Evolutionary conservation across 1,284 basidiomycete genomes (phyloP).

Genomic region (Austropuccinia psidii): DNA sequence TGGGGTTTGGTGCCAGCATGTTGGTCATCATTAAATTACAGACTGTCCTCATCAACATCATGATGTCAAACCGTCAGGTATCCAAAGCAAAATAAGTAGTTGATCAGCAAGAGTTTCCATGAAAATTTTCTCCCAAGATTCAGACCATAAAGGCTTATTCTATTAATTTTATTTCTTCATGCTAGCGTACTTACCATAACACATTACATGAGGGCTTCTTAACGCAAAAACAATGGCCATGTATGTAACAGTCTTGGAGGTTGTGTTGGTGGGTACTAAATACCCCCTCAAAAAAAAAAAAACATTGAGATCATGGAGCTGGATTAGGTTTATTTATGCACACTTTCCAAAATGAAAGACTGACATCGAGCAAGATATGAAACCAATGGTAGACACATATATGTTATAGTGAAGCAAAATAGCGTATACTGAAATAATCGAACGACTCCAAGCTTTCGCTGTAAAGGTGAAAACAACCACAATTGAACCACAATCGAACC

Average conservation of each 20-base stretch:
- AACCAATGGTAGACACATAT: constrained; percentile 8
- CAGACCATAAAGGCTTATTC: not conserved
- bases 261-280: constrained; percentile 7
- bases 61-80: not conserved
- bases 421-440: constrained; percentile 12
- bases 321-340: not conserved
- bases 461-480: constrained; percentile 19
- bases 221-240: constrained; percentile 13
- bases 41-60: not conserved
- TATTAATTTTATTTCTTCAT: not conserved
- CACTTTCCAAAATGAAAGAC: not conserved
- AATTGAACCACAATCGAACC: constrained; percentile 26
- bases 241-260: not conserved
- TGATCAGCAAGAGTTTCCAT: not conserved
- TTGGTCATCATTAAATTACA: constrained; percentile 18
- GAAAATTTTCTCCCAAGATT: not conserved
- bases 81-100: not conserved
- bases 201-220: constrained; percentile 20
- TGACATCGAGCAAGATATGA: constrained; percentile 18
- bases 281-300: not conserved
- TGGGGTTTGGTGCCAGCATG: constrained; percentile 20
- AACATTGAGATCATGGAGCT: not conserved
- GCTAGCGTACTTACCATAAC: constrained; percentile 8
- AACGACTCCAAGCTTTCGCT: constrained; percentile 11
- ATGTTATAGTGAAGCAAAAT: not conserved